Percentiles rank a stretch among this genome's conserved stretches.
These are phyloP conservation scores for Leucosporidium creatinivorum DNA, from an alignment of 768 basidiomycete species.

Conservation along the genomic window DNA sequence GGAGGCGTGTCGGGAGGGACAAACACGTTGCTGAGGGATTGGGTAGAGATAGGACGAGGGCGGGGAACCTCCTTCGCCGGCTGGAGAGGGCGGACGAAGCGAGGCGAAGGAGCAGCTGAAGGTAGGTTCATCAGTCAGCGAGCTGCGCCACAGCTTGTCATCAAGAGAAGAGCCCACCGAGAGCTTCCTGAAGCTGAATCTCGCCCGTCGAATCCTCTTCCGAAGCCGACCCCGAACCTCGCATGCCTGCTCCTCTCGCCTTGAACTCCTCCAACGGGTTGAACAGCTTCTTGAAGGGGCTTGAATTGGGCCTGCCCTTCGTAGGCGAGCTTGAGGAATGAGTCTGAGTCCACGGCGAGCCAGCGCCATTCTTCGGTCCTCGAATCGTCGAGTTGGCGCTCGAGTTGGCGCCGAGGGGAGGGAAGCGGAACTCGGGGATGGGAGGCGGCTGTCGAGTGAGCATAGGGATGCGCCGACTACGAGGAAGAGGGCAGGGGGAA, in stretches of 20 bases:
- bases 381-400: too few species aligned
- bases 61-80: not conserved
- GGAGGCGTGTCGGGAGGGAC: slow-evolving; percentile 20
- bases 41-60: not conserved
- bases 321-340: too few species aligned
- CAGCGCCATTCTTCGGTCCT: too few species aligned
- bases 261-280: not conserved
- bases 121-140: too few species aligned
- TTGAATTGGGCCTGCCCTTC: not conserved
- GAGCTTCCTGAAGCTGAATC: not conserved
- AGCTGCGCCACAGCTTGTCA: too few species aligned
- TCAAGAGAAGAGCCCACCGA: not conserved
- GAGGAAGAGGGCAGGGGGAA: slow-evolving; percentile 25
- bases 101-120: slow-evolving; percentile 8
- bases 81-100: slow-evolving; percentile 14
- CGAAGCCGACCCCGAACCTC: not conserved
- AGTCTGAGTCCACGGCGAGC: too few species aligned
- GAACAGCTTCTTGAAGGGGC: not conserved
- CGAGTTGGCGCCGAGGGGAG: not conserved
- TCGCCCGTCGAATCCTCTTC: not conserved
- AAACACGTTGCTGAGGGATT: not conserved
- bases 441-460: slow-evolving; percentile 5
- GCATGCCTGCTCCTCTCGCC: not conserved
- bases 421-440: slow-evolving; percentile 20
- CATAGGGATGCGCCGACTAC: slow-evolving; percentile 13